Evolutionary conservation across 2,329 filamentous ascomycete species (phyloP).

Genomic region (Paramyrothecium roridum): DNA sequence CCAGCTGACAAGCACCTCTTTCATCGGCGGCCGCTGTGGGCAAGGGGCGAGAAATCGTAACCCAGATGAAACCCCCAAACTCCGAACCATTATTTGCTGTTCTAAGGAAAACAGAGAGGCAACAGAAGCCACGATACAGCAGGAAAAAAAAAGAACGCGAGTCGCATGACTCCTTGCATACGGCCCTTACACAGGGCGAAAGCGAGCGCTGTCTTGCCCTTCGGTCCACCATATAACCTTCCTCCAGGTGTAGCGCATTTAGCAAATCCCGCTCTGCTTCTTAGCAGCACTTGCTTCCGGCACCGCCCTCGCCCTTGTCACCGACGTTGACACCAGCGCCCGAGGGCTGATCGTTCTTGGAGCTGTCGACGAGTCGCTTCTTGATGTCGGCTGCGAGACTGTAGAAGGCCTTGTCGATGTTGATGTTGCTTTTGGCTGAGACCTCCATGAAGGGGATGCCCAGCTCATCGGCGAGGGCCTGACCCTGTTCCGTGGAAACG

Average conservation of each 20-base stretch:
- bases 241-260: background rate
- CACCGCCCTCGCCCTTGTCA: slow-evolving; percentile 52
- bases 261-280: slow-evolving; percentile 9
- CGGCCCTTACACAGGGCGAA: background rate
- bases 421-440: slow-evolving; percentile 98
- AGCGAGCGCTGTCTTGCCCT: background rate
- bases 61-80: slow-evolving; percentile 42
- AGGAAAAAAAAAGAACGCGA: background rate
- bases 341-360: slow-evolving; percentile 67
- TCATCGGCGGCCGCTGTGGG: background rate
- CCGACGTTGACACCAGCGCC: slow-evolving; percentile 66
- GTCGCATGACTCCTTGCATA: background rate
- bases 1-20: background rate
- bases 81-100: slow-evolving; percentile 44
- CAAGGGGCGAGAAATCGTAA: slow-evolving; percentile 31
- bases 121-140: background rate
- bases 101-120: slow-evolving; percentile 19
- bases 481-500: slow-evolving; percentile 88
- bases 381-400: slow-evolving; percentile 95
- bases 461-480: slow-evolving; percentile 90
- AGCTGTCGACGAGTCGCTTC: slow-evolving; percentile 92
- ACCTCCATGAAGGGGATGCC: slow-evolving; percentile 98
- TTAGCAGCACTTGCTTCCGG: slow-evolving; percentile 76
- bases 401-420: slow-evolving; percentile 98
- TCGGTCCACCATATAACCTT: background rate